Evolutionary conservation across 768 basidiomycete genomes (phyloP), one percentile per base, ranked within the genome.

Genomic region (Leccinum variicolor): DNA sequence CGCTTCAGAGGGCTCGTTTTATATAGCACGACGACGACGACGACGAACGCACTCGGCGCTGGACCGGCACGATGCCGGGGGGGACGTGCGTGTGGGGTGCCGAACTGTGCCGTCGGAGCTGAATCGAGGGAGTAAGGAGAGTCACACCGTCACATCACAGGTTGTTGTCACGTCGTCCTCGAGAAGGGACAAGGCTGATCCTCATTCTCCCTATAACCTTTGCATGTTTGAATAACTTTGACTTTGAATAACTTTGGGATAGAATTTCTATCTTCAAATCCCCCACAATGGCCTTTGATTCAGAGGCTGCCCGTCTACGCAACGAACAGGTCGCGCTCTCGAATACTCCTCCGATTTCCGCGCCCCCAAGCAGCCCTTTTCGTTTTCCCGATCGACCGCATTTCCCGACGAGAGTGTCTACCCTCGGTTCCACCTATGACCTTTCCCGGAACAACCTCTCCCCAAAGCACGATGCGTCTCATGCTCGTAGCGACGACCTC

Each of bases 401-500:
- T 65, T 66, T 81, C 47, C 86, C 86, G 52, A 81, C 79, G 39
- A 82, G 87, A 75, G 81, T 88, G 6, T 85, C 87, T 55, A 90
- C 88, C 13, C 67, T 84, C 55, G 77, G 80, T 58, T 74, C 79
- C 34, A 66, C 84, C 54, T 69, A 76, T 62, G 83, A 86, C 72
- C 76, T 80, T 53, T 77, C 82, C 73, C 79, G 80, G 65, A 78
- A 76, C 66, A 75, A 54, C 62, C 75, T 79, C 67, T 58, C 70
- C n/a, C 50, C 62, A 23, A 73, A 66, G 61, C 66, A 70, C 63
- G 72, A 71, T 64, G 61, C 64, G 10, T 63, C 81, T 57, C 83
- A 87, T 67, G 75, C 86, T 57, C 84, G 81, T 54, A 91, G 89
- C 74, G 80, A 73, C 65, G 89, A 90, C 75, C 75, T 89, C 52